Conservation (phyloP, 495 filamentous ascomycete species). For the Chlorociboria aeruginascens region DNA sequence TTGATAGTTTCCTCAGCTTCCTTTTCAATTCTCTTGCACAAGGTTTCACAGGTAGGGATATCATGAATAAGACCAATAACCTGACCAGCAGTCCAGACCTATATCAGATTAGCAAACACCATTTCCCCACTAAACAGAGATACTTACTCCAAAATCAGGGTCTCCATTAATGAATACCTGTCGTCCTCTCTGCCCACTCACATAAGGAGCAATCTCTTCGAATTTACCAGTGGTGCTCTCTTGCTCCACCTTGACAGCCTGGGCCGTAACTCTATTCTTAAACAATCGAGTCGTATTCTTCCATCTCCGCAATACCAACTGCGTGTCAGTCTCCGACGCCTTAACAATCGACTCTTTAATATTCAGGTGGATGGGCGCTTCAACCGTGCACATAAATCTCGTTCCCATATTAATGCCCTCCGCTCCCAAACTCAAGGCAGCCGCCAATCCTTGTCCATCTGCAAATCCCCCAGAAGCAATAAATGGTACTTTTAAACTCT, state of each 20-base stretch:
- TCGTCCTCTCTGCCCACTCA: constrained; percentile 83
- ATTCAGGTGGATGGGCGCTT: constrained; percentile 84
- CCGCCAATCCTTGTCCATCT: constrained; percentile 87
- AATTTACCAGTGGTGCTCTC: constrained; percentile 85
- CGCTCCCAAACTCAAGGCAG: constrained; percentile 80
- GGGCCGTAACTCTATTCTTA: constrained; percentile 73
- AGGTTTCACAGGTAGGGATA: constrained; percentile 45
- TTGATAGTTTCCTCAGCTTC: constrained; percentile 44
- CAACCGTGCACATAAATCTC: constrained; percentile 85
- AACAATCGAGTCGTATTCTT: constrained; percentile 84
- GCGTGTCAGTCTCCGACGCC: constrained; percentile 81
- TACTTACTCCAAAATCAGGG: constrained; percentile 73
- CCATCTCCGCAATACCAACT: constrained; percentile 81
- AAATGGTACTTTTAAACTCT: constrained; percentile 77
- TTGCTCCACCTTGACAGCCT: constrained; percentile 70
- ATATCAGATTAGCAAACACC: constrained; percentile 7
- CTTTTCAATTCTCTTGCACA: constrained; percentile 45
- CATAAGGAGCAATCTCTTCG: constrained; percentile 75
- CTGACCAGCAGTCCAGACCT: constrained; percentile 53
- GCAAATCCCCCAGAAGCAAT: constrained; percentile 94
- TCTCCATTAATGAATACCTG: constrained; percentile 92
- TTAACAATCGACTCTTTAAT: constrained; percentile 88
- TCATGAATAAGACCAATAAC: constrained; percentile 57
- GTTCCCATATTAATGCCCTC: constrained; percentile 97
- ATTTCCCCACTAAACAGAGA: background rate